Percentiles rank a stretch among this genome's conserved stretches.
Evolutionary conservation across 306 rosid genomes (phyloP).

Genomic region (Dicorynia guianensis): DNA sequence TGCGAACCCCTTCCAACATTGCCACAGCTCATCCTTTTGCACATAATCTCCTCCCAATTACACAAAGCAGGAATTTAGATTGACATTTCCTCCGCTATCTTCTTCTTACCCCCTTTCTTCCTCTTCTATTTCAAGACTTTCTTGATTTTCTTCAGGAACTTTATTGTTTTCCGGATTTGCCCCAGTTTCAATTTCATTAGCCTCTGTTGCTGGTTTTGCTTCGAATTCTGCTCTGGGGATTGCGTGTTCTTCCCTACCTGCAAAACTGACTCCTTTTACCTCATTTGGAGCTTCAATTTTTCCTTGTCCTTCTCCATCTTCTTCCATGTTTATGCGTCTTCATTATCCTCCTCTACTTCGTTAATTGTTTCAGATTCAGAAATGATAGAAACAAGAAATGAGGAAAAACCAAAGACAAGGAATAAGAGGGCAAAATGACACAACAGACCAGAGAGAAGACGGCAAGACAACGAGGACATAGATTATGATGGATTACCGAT

Average conservation of each 20-base stretch:
- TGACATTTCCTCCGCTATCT: constrained; percentile 11
- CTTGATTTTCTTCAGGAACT: constrained; percentile 2
- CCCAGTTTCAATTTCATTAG: constrained; percentile 21
- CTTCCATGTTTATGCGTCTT: constrained; percentile 14
- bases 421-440: too few species aligned
- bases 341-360: constrained; percentile 15
- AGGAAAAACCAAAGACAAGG: too few species aligned
- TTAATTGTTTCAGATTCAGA: too few species aligned
- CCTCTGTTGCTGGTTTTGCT: constrained; percentile 12
- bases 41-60: too few species aligned
- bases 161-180: constrained; percentile 28
- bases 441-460: too few species aligned
- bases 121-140: not conserved
- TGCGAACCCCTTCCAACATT: too few species aligned
- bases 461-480: too few species aligned
- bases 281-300: constrained; percentile 30
- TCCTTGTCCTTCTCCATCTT: constrained; percentile 36
- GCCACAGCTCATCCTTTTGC: too few species aligned
- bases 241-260: constrained; percentile 24
- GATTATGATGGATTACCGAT: too few species aligned
- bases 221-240: constrained; percentile 22
- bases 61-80: not conserved
- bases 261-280: not conserved
- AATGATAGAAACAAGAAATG: too few species aligned
- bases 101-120: not conserved